Evolutionary conservation across 768 basidiomycete species (phyloP), one percentile per base, ranked within the genome.

Genomic region (Cubamyces sp.): DNA sequence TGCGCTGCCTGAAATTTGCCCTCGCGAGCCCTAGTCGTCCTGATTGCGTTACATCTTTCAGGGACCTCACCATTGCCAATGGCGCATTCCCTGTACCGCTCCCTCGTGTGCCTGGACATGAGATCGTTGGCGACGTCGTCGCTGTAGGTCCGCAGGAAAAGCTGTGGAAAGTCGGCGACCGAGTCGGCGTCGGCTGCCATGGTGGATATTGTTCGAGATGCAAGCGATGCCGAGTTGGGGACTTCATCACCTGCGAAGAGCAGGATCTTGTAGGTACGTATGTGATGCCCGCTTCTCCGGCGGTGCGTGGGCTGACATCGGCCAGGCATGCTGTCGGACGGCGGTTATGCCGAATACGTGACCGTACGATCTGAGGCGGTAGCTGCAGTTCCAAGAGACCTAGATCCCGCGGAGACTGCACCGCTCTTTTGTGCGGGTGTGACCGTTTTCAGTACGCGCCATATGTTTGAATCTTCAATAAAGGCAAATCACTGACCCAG

Each of bases 351-450:
- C 0, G 69, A 74, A 56, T 74, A 71, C 48, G 62, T 61, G 4
- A 67, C 67, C 0, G 57, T 71, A 1, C 53, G 66, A 19, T 63
- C 65, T 23, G 67, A 69, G 26, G 72, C 72, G 5, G 63, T 73
- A 40, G 61, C 66, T 28, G 26, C 42, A 5, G 55, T 74, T 16
- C 69, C 74, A 0, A 63, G 69, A 14, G 66, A 64, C 11, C 51
- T 71, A 12, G 68, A 69, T 57, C 70, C 69, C 6, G 66, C 69
- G 15, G 69, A 74, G 57, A 62, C 69, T 7, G 74, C 70, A 8
- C 70, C 71, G 0, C 66, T 77, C 15, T 59, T 76, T 19, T 78
- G 76, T 51, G 76, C 74, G 9, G 78, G 75, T 18, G 70, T 77
- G 5, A 80, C 79, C 5, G 68, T 68, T 18, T 80, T 72, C 73